phyloP scores from a whole-genome alignment of 2,329 filamentous ascomycete genomes.

The Trichoderma polysporum region DNA sequence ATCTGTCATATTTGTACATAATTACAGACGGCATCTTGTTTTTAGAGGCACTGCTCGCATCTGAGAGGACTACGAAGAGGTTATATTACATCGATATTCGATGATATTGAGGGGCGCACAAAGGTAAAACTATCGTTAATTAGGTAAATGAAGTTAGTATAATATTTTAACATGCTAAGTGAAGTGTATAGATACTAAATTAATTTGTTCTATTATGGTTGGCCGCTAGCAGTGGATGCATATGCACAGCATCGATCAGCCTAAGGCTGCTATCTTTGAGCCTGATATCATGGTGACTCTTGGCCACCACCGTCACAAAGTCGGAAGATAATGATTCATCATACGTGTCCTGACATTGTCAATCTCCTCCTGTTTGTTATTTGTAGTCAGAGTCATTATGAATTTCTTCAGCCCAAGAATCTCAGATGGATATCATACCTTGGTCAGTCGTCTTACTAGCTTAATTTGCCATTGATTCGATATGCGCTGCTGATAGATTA shows the following conservation, averaged over 20 bases:
- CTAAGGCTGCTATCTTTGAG: background rate
- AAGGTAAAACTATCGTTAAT: background rate
- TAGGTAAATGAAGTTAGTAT: no score
- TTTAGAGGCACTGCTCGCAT: background rate
- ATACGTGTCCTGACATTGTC: background rate
- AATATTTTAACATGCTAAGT: no score
- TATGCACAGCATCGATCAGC: background rate
- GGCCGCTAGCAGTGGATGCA: background rate
- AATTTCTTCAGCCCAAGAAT: background rate
- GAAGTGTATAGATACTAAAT: no score
- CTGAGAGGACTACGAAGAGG: background rate
- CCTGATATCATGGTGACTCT: background rate
- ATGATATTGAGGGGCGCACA: background rate
- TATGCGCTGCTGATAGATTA: constrained; percentile 13
- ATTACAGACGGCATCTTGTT: background rate
- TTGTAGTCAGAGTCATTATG: background rate
- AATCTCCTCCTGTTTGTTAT: background rate
- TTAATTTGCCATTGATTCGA: constrained; percentile 20
- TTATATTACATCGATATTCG: background rate
- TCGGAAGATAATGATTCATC: background rate
- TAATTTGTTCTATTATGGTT: no score
- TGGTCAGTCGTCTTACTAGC: background rate
- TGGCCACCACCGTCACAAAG: background rate
- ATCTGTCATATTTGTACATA: background rate
- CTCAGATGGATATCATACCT: background rate